A percentile compares a stretch with the other conserved stretches of the same genome.
These are phyloP conservation scores for Musa schizocarpa DNA, from an alignment of 176 grass and related monocot genomes.

Conservation along the genomic window DNA sequence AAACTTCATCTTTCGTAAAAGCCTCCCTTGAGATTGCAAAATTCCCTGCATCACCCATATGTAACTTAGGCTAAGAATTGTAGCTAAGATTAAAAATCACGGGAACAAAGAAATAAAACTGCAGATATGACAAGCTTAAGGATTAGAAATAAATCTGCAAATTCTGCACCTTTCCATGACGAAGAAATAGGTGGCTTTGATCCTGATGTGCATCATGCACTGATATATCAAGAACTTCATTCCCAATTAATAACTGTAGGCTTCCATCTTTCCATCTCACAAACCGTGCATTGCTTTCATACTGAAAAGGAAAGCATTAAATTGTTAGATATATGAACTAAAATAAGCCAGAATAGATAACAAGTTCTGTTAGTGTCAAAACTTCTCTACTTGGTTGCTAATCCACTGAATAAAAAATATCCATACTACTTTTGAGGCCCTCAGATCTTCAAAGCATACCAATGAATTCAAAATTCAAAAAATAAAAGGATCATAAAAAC, in stretches of 20 bases:
- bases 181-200: conserved; percentile 89
- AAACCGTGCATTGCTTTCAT: conserved; percentile 93
- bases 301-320: conserved; percentile 35
- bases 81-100: no score
- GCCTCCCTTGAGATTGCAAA: conserved; percentile 96
- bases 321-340: conserved; percentile 12
- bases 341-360: neutral
- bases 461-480: no score
- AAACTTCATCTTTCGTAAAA: conserved; percentile 83
- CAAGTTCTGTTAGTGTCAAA: neutral
- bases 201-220: conserved; percentile 80
- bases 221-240: conserved; percentile 96
- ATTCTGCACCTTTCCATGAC: conserved; percentile 54
- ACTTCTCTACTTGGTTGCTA: neutral
- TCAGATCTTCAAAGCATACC: no score
- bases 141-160: conserved; percentile 7
- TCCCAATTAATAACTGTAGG: conserved; percentile 85
- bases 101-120: neutral
- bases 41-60: conserved; percentile 51
- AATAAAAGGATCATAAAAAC: no score
- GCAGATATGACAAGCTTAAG: neutral
- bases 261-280: conserved; percentile 97
- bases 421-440: no score
- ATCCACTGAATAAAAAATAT: neutral
- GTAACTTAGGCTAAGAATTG: neutral